Conservation (phyloP, 352 stramenopile genomes). For the Globisporangium yorkense region DNA sequence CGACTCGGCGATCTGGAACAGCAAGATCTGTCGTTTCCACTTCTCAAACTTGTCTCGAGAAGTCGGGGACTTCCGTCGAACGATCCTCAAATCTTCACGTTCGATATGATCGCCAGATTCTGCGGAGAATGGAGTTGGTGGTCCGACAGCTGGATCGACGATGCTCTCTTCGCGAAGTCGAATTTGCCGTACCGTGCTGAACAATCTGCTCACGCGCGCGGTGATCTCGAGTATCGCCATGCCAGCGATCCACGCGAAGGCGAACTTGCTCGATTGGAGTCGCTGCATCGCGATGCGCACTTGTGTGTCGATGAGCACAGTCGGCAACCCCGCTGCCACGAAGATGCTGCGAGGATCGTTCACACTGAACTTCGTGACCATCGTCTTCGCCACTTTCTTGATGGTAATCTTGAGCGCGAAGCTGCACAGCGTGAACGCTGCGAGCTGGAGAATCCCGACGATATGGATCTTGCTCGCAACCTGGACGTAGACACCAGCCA, state of each 20-base stretch:
- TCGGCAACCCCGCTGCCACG: slow-evolving; percentile 26
- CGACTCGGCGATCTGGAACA: slow-evolving; percentile 28
- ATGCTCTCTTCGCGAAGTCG: neutral
- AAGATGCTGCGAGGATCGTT: slow-evolving; percentile 35
- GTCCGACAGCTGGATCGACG: neutral
- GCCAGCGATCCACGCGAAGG: slow-evolving; percentile 18
- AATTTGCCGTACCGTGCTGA: slow-evolving; percentile 8
- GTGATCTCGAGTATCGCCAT: slow-evolving; percentile 29
- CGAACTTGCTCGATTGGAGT: slow-evolving; percentile 17
- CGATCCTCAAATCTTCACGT: neutral
- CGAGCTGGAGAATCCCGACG: neutral
- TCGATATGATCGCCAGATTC: too few relatives aligned
- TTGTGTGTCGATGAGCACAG: slow-evolving; percentile 43
- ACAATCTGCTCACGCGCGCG: slow-evolving; percentile 19
- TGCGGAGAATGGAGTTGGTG: too few relatives aligned
- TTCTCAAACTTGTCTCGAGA: slow-evolving; percentile 9
- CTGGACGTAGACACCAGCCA: slow-evolving; percentile 7
- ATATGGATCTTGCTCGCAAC: slow-evolving; percentile 1
- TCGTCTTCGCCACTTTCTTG: slow-evolving; percentile 24
- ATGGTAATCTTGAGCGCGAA: slow-evolving; percentile 5
- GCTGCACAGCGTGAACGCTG: slow-evolving; percentile 11
- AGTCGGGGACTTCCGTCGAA: neutral
- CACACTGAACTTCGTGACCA: slow-evolving; percentile 22
- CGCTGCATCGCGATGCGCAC: slow-evolving; percentile 29
- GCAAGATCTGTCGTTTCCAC: slow-evolving; percentile 22